A percentile compares a stretch with the other conserved stretches of the same genome.
phyloP scores from a whole-genome alignment of 2,329 filamentous ascomycete species.

The Fusarium pseudoanthophilum region DNA sequence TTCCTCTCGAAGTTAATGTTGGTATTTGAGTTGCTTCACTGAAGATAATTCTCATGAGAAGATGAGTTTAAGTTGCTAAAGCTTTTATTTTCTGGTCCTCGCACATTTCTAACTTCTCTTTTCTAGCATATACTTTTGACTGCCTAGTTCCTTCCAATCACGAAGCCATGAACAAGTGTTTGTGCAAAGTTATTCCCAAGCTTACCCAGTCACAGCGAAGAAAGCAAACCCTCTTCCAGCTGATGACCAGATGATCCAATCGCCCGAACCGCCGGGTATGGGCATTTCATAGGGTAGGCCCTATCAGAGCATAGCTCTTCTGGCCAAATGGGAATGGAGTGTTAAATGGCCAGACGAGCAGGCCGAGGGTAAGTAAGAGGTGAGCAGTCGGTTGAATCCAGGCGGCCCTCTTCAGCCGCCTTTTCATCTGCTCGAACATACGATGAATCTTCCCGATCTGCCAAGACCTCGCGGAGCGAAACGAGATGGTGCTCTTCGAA shows the following conservation, averaged over 20 bases:
- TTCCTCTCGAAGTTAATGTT: not conserved
- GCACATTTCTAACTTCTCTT: not conserved
- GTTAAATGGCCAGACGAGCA: not conserved
- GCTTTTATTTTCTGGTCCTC: not conserved
- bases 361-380: not conserved
- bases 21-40: not conserved
- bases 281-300: not conserved
- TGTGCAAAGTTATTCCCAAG: not conserved
- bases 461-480: not conserved
- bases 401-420: not conserved
- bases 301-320: not conserved
- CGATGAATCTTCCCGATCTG: not conserved
- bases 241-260: not conserved
- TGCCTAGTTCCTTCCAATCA: not conserved
- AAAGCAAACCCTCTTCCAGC: not conserved
- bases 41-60: not conserved
- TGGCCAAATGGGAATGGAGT: rapidly evolving
- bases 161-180: not conserved
- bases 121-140: not conserved
- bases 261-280: not conserved
- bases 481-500: not conserved
- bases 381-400: not conserved
- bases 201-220: not conserved
- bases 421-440: not conserved
- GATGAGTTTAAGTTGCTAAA: not conserved